Evolutionary conservation across 257 asterid species (phyloP).

Genomic region (Nicotiana knightiana): DNA sequence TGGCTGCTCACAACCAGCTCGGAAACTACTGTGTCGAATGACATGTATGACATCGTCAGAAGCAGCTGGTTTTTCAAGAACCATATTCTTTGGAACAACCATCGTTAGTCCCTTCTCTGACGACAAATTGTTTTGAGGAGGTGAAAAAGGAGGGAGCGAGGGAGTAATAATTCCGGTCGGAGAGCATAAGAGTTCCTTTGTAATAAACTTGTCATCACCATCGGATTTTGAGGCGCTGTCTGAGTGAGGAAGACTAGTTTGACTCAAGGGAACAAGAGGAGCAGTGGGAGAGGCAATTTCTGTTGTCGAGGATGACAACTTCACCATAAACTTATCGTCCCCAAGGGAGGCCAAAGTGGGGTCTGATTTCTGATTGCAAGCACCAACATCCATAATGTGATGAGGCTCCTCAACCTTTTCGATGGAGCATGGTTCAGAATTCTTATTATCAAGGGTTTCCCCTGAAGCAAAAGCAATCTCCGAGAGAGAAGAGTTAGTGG

Average conservation of each 20-base stretch:
- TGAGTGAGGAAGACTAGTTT: conserved; percentile 24
- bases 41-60: conserved; percentile 60
- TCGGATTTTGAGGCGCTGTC: conserved; percentile 27
- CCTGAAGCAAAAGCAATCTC: conserved; percentile 33
- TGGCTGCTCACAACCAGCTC: conserved; percentile 44
- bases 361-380: conserved; percentile 11
- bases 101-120: conserved; percentile 22
- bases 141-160: conserved; percentile 27
- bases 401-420: conserved; percentile 28
- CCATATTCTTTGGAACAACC: conserved; percentile 32
- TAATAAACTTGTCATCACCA: conserved; percentile 50
- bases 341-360: conserved; percentile 28
- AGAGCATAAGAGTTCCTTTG: conserved; percentile 34
- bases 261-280: conserved; percentile 32
- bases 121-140: conserved; percentile 31
- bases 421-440: conserved; percentile 21
- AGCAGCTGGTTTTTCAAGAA: conserved; percentile 32
- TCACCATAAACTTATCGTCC: conserved; percentile 50
- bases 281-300: conserved; percentile 29
- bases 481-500: conserved; percentile 45
- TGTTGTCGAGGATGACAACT: conserved; percentile 21
- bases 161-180: conserved; percentile 30
- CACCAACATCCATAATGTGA: conserved; percentile 26
- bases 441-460: conserved; percentile 25
- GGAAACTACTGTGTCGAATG: conserved; percentile 60